Base-by-base conservation (phyloP, 1,284 basidiomycete genomes). In the Thelephora terrestris region DNA sequence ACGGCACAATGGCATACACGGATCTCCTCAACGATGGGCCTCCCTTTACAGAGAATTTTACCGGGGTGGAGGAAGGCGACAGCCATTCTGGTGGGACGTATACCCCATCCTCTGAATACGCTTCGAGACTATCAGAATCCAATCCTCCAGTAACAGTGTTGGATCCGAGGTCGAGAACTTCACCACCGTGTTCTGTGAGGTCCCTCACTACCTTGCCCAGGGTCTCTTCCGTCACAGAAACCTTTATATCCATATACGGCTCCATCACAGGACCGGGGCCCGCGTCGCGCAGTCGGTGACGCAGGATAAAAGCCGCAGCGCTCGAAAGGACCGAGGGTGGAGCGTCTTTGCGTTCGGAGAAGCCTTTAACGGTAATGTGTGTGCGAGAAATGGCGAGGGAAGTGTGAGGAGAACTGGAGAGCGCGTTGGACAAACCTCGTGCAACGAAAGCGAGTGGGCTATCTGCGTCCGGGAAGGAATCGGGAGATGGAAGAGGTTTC, bases 171-270 rank as follows among this genome's bases (percentile, higher is more conserved):
- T 86, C 81, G 20, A 79, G 63, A 12, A 90, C 69, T 58, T 89
- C 85, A 16, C 82, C 86, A 2, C 78, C 78, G 52, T 79, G 74
- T 57, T 90, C 86, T 5, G 81, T 84, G 7, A 90, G 65, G 55
- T 90, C 85, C 58, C 81, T 86, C 45, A 89, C 76, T 14, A 84
- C 77, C 57, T 78, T 83, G 10, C 87, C 86, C 5, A 90, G 67
- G 43, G 70, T 69, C 49, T 80, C 78, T 52, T 84, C 81, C 18
- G 71, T 69, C 5, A 87, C 76, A 10, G 74, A 74, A 46, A 87
- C 71, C 55, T 78, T 84, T 50, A 89, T 65, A 21, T 68, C 65
- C 37, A 86, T 73, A 55, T 76, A 90, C 9, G 86, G 86, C 60
- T 90, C 86, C 66, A 89, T 73, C 40, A 90, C 63, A 1, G 79